Conservation (phyloP, 768 basidiomycete species). For the Hypholoma fasciculare region DNA sequence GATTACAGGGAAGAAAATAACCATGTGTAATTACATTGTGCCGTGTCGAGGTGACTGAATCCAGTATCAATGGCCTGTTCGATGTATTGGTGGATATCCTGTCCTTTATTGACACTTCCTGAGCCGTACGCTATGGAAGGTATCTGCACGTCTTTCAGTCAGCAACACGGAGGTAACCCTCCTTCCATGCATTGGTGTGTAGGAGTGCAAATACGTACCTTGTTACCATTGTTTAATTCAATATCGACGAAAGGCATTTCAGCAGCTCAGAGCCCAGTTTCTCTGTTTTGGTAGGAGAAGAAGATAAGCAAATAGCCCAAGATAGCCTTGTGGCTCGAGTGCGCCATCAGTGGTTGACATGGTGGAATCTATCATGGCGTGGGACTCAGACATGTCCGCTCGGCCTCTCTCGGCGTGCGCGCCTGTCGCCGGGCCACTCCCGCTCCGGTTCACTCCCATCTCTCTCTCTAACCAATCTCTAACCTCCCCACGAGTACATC, state of each 20-base stretch:
- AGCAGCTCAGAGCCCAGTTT: not conserved
- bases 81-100: conserved; percentile 54
- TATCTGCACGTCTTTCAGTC: conserved; percentile 35
- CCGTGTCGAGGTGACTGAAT: conserved; percentile 66
- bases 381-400: not conserved
- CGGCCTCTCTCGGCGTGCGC: not conserved
- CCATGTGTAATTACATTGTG: conserved; percentile 42
- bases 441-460: no score
- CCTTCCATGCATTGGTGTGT: no score
- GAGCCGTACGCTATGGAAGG: conserved; percentile 66
- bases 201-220: conserved; percentile 21
- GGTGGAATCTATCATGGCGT: not conserved
- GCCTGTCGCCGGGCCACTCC: no score
- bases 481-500: not conserved
- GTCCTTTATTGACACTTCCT: conserved; percentile 43
- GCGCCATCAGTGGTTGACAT: not conserved
- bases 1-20: not conserved
- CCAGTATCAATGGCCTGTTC: conserved; percentile 59
- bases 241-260: conserved; percentile 41
- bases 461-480: no score
- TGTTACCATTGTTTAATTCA: conserved; percentile 40
- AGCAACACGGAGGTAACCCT: not conserved
- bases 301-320: not conserved
- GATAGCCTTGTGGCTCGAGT: not conserved
- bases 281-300: not conserved